Conservation (phyloP, 1,139 yeast species). For the Scheffersomyces quercinus region DNA sequence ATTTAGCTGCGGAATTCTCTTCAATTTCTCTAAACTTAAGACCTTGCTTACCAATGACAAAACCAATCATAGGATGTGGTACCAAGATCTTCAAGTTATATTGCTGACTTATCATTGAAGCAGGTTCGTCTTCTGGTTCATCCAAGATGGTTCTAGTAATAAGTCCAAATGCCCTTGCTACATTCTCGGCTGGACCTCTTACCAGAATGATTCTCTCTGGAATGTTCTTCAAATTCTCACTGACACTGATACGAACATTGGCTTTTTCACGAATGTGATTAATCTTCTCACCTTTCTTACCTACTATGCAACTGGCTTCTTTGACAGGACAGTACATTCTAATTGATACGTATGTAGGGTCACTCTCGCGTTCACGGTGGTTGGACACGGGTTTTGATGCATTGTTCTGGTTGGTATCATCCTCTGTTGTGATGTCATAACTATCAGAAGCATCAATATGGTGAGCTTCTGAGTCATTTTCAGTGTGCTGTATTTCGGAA, state of each 20-base stretch:
- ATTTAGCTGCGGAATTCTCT: slow-evolving; percentile 76
- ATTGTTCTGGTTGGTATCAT: slow-evolving; percentile 1
- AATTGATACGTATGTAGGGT: slow-evolving; percentile 62
- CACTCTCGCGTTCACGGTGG: slow-evolving; percentile 42
- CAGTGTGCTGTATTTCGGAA: slow-evolving; percentile 2
- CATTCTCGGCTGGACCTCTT: slow-evolving; percentile 75
- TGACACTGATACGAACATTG: slow-evolving; percentile 69
- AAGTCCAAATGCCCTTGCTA: slow-evolving; percentile 81
- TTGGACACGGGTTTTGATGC: slow-evolving; percentile 25
- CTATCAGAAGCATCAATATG: not conserved
- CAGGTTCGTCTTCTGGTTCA: slow-evolving; percentile 68
- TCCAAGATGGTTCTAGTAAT: slow-evolving; percentile 66
- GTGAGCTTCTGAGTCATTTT: not conserved
- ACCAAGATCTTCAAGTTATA: slow-evolving; percentile 63
- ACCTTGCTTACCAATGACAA: slow-evolving; percentile 80
- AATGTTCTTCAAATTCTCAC: slow-evolving; percentile 72
- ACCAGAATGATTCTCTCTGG: slow-evolving; percentile 79
- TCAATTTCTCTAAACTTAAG: slow-evolving; percentile 78
- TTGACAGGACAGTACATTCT: slow-evolving; percentile 78
- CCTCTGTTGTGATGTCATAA: not conserved
- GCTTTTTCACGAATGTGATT: slow-evolving; percentile 66
- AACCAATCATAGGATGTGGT: slow-evolving; percentile 83
- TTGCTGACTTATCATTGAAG: slow-evolving; percentile 53
- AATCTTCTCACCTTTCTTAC: slow-evolving; percentile 75
- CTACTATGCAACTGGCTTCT: slow-evolving; percentile 76